Base-by-base conservation (phyloP, 2,329 filamentous ascomycete species). In the Sarocladium kiliense region DNA sequence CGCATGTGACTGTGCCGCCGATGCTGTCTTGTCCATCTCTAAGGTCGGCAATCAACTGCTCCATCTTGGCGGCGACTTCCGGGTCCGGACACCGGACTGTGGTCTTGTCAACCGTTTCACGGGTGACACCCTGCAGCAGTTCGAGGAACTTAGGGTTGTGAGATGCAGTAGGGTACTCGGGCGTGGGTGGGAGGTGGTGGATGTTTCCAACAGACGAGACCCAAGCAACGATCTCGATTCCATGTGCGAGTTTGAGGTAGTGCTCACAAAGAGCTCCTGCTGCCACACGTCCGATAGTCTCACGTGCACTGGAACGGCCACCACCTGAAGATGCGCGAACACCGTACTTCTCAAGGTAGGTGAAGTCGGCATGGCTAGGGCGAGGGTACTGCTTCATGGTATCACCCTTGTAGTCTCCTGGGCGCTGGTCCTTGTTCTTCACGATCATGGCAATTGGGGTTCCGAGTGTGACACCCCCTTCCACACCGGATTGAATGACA, bases 291-390 rank as follows among this genome's bases (percentile, higher is more conserved):
- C 88, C 91, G 67, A 97, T 96, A 11, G 93, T 97, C 79, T 97
- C 93, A 61, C 93, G 80, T n/a, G 94, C 94, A 69, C 87, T 92
- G 69, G 88, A 92, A 59, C 94, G 82, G 54, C 94, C 93, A 63
- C 94, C 93, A 57, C 94, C 93, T 58, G 86, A 91, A 69, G 85
- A 89, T 36, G 94, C 91, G 77, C 95, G 95, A 63, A 95, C 86
- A 56, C 93, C 93, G 71, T 99, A 99, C 76, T 97, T 97, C 72
- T 96, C 89, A 58, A 96, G 80, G 75, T 97, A 97, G 58, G 94
- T 97, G 84, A 88, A 97, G 74, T 97, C 93, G 58, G 94, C 93
- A 74, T 97, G 94, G 68, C 86, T 91, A 34, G 93, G 94, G 53
- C 94, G 83, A 3, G 94, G 94, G 79, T 88, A 97, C 59, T 85